Conservation (phyloP, 73 alveolate species). For the Uronychia setigera region DNA sequence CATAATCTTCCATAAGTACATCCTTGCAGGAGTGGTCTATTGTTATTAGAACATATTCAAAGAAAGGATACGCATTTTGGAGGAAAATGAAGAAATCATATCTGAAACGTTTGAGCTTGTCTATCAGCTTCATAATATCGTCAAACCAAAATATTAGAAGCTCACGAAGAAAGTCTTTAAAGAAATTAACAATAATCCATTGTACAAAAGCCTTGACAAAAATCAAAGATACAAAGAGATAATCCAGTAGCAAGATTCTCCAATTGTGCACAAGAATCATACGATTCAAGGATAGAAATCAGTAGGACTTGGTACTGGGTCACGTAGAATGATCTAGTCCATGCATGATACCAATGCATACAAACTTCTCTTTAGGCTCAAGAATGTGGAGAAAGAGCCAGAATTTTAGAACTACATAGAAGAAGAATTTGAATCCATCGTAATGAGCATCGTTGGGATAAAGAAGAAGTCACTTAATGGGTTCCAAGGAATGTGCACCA, state of each 20-base stretch:
- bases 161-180: not conserved
- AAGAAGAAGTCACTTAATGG: conserved; percentile 42
- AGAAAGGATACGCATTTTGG: not conserved
- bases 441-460: conserved; percentile 16
- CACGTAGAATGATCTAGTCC: not conserved
- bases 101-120: not conserved
- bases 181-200: not conserved
- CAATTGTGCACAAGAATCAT: not conserved
- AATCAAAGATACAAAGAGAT: not conserved
- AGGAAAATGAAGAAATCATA: conserved; percentile 1
- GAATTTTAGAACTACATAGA: conserved; percentile 32
- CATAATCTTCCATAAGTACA: not conserved
- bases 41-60: conserved; percentile 14
- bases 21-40: not conserved
- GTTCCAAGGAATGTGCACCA: conserved; percentile 48
- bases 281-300: too few relatives aligned
- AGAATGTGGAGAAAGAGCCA: not conserved
- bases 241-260: not conserved
- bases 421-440: conserved; percentile 41
- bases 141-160: not conserved
- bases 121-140: not conserved
- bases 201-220: not conserved
- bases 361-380: not conserved
- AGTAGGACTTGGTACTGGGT: not conserved
- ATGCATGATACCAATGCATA: not conserved